phyloP scores from a whole-genome alignment of 2,329 filamentous ascomycete species.

The Epichloe bromicola region DNA sequence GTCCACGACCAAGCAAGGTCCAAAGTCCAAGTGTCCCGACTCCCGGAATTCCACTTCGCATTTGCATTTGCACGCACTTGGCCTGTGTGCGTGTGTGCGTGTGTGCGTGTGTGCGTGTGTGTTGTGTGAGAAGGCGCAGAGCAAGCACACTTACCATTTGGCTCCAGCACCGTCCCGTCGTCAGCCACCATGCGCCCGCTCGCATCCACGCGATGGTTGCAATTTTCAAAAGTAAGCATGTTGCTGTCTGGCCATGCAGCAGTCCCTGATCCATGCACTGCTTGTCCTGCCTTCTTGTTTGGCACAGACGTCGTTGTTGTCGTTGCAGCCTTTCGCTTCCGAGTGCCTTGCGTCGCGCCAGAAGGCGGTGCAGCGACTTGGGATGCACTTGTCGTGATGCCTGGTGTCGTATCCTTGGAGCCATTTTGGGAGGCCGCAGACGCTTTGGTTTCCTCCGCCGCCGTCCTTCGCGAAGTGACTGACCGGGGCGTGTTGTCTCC shows the following conservation, averaged over 20 bases:
- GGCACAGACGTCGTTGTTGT: slow-evolving; percentile 8
- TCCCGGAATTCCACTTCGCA: not conserved
- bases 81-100: not conserved
- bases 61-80: slow-evolving; percentile 1
- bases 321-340: slow-evolving; percentile 71
- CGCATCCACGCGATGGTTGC: slow-evolving; percentile 48
- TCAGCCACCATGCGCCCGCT: slow-evolving; percentile 75
- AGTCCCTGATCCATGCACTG: slow-evolving; percentile 25
- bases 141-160: slow-evolving; percentile 59
- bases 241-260: slow-evolving; percentile 52
- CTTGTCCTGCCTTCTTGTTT: slow-evolving; percentile 9
- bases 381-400: slow-evolving; percentile 10
- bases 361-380: slow-evolving; percentile 35
- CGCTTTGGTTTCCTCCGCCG: slow-evolving; percentile 27
- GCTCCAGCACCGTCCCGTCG: slow-evolving; percentile 69
- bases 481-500: slow-evolving; percentile 24
- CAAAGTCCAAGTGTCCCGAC: not conserved
- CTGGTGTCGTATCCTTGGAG: slow-evolving; percentile 20
- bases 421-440: slow-evolving; percentile 19
- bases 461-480: slow-evolving; percentile 29
- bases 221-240: slow-evolving; percentile 76
- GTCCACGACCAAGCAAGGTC: slow-evolving; percentile 1
- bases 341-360: slow-evolving; percentile 39
- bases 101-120: not conserved
- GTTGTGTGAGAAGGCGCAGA: not conserved